These are phyloP conservation scores for Phytophthora hybrid DNA, from an alignment of 352 stramenopile species.

Conservation along the genomic window DNA sequence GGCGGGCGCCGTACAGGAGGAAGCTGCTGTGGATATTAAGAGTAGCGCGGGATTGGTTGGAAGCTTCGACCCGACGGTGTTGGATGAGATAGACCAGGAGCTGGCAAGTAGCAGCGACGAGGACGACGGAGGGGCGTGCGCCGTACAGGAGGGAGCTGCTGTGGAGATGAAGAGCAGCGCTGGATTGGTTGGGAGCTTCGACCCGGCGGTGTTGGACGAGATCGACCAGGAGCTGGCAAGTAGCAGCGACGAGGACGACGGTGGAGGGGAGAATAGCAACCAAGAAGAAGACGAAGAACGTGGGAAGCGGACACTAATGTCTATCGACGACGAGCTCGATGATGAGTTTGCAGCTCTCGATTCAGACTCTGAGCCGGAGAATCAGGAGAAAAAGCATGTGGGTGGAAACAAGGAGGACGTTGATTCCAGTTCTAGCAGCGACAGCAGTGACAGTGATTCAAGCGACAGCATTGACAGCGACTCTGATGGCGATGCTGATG, in stretches of 20 bases:
- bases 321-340: constrained; percentile 53
- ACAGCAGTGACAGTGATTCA: constrained; percentile 42
- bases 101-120: neutral
- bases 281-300: constrained; percentile 29
- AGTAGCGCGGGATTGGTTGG: neutral
- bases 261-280: constrained; percentile 12
- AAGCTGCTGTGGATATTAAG: neutral
- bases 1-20: neutral
- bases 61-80: constrained; percentile 14
- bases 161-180: neutral
- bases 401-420: neutral
- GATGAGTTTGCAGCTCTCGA: constrained; percentile 46
- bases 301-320: constrained; percentile 15
- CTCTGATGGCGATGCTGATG: constrained; percentile 17
- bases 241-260: constrained; percentile 34
- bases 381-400: constrained; percentile 1
- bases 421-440: constrained; percentile 40
- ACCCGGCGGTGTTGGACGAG: constrained; percentile 12
- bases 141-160: neutral
- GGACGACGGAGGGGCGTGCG: neutral
- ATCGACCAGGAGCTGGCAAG: constrained; percentile 42
- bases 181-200: constrained; percentile 7
- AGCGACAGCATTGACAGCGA: constrained; percentile 47
- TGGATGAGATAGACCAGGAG: neutral
- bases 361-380: constrained; percentile 34